Evolutionary conservation across 306 rosid species (phyloP).

Genomic region (Quercus robur): DNA sequence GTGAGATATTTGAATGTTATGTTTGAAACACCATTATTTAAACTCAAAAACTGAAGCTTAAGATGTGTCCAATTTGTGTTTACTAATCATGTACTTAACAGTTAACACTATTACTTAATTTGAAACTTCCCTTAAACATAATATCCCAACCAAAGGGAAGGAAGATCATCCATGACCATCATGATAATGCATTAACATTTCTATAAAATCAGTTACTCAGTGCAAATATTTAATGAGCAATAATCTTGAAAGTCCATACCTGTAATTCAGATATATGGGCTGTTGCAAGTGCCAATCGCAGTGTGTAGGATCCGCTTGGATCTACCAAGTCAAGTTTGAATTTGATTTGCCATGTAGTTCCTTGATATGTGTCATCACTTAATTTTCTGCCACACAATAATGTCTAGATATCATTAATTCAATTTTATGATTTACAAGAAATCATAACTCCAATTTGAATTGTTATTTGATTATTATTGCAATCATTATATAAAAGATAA

Average conservation of each 20-base stretch:
- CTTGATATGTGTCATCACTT: slow-evolving; percentile 53
- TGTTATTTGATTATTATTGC: background rate
- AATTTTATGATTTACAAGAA: background rate
- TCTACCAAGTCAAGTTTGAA: slow-evolving; percentile 47
- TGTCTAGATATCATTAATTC: too few relatives aligned
- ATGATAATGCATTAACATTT: too few relatives aligned
- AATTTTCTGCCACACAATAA: slow-evolving; percentile 41
- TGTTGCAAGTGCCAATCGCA: slow-evolving; percentile 72
- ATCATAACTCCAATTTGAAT: background rate
- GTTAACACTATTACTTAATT: too few relatives aligned
- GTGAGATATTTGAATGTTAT: too few relatives aligned
- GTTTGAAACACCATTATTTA: too few relatives aligned
- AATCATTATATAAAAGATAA: background rate
- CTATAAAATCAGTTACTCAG: too few relatives aligned
- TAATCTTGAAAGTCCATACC: slow-evolving; percentile 22
- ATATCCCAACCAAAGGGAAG: too few relatives aligned
- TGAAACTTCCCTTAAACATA: too few relatives aligned
- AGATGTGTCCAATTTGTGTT: too few relatives aligned
- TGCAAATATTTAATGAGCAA: background rate
- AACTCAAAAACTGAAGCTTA: too few relatives aligned
- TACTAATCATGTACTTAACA: too few relatives aligned
- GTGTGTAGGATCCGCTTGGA: slow-evolving; percentile 34
- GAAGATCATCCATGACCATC: too few relatives aligned
- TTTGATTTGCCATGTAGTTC: slow-evolving; percentile 73
- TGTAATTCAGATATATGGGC: slow-evolving; percentile 56